Evolutionary conservation across 2,329 filamentous ascomycete genomes (phyloP).

Genomic region (Geosmithia putterillii): DNA sequence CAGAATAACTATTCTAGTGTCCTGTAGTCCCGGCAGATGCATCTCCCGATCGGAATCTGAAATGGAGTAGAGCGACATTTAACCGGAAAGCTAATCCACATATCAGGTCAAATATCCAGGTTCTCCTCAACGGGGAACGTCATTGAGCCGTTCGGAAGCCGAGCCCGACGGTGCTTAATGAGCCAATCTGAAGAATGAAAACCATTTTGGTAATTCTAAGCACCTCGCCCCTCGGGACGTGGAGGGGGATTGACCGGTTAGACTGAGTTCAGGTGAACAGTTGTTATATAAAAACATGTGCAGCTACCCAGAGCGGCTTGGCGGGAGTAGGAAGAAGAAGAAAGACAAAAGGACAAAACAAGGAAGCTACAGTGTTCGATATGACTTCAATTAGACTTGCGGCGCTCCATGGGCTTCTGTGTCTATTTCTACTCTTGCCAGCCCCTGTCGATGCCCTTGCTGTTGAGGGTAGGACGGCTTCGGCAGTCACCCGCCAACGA

Average conservation of each 20-base stretch:
- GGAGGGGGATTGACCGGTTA: not conserved
- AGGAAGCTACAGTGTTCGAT: too few relatives aligned
- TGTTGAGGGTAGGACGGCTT: not conserved
- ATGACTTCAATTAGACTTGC: not conserved
- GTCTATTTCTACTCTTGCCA: not conserved
- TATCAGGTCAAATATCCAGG: too few relatives aligned
- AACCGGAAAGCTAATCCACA: too few relatives aligned
- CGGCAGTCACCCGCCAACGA: conserved; percentile 9
- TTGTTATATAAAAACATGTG: not conserved
- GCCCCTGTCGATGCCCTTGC: not conserved
- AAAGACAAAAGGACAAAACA: not conserved
- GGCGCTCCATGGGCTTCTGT: not conserved
- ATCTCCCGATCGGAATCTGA: too few relatives aligned
- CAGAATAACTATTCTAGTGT: too few relatives aligned
- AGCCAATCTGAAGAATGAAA: not conserved
- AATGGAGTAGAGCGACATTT: too few relatives aligned
- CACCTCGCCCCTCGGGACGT: not conserved
- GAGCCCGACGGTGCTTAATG: too few relatives aligned
- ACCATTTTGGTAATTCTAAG: not conserved
- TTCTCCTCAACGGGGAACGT: too few relatives aligned
- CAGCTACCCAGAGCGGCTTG: too few relatives aligned
- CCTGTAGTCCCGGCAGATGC: too few relatives aligned
- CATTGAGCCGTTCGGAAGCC: too few relatives aligned
- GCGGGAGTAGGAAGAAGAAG: not conserved
- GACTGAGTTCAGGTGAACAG: not conserved